These are phyloP conservation scores for Leccinum broughii DNA, from an alignment of 768 basidiomycete species.

Conservation along the genomic window DNA sequence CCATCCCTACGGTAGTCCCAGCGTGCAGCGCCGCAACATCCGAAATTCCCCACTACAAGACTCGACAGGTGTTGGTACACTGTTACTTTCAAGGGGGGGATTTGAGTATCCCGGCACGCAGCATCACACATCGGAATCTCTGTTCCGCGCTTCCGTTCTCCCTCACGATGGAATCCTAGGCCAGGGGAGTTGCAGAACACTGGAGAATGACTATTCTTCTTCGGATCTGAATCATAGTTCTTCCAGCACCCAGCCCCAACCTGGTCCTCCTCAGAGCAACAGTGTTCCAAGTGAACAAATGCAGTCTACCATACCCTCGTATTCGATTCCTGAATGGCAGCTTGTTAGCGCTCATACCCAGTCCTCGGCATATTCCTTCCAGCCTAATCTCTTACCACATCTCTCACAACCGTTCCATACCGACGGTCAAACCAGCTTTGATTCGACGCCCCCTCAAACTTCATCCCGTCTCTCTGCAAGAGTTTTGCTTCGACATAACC, in stretches of 20 bases:
- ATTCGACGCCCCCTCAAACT: not conserved
- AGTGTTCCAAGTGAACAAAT: conserved; percentile 4
- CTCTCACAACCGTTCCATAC: conserved; percentile 3
- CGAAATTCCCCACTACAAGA: conserved; percentile 4
- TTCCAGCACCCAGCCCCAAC: not conserved
- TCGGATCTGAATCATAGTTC: conserved; percentile 4
- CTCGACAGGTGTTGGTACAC: not conserved
- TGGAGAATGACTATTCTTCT: not conserved
- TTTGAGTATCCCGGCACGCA: conserved; percentile 1
- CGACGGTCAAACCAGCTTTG: conserved; percentile 3
- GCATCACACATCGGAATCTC: not conserved
- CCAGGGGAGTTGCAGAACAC: not conserved
- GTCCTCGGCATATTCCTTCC: not conserved
- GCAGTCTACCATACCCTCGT: not conserved
- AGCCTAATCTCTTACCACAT: not conserved
- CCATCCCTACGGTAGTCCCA: not conserved
- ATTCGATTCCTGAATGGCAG: conserved; percentile 10
- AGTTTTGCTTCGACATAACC: conserved; percentile 10
- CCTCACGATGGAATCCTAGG: not conserved
- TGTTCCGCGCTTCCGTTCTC: not conserved
- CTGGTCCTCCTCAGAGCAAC: not conserved
- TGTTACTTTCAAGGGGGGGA: not conserved
- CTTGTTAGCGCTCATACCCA: conserved; percentile 4
- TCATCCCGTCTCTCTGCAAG: not conserved
- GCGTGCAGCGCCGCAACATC: not conserved